These are phyloP conservation scores for Lipomyces mesembrius DNA, from an alignment of 805 yeast genomes.

Conservation along the genomic window DNA sequence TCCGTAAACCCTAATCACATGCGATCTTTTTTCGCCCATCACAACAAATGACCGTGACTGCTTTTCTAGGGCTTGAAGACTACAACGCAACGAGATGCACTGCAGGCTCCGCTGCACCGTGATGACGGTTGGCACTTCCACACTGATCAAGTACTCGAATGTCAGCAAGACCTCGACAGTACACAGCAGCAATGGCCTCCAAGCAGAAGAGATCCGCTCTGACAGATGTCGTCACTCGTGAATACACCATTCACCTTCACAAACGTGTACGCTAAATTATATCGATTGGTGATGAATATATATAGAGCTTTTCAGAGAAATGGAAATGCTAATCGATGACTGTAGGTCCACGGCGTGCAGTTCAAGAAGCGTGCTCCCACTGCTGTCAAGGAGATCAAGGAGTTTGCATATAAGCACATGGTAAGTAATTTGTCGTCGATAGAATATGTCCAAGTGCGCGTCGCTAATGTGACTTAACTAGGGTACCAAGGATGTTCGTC, in stretches of 20 bases:
- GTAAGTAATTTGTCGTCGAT: slow-evolving; percentile 22
- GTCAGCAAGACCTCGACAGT: slow-evolving; percentile 4
- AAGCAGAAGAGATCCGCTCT: slow-evolving; percentile 67
- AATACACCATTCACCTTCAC: slow-evolving; percentile 99
- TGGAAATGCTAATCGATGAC: not conserved
- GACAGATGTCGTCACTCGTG: slow-evolving; percentile 99
- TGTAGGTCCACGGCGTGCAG: slow-evolving; percentile 91
- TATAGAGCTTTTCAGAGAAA: not conserved
- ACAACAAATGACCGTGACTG: not conserved
- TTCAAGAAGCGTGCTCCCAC: slow-evolving; percentile 99
- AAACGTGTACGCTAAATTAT: slow-evolving; percentile 78
- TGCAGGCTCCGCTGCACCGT: not conserved
- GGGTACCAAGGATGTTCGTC: slow-evolving; percentile 98
- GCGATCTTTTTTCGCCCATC: no score
- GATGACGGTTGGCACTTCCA: not conserved
- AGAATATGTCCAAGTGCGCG: not conserved
- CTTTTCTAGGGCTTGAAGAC: not conserved
- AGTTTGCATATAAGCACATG: slow-evolving; percentile 98
- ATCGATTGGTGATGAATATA: not conserved
- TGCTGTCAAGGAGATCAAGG: slow-evolving; percentile 99
- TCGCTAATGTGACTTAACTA: slow-evolving; percentile 8
- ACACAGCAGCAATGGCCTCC: slow-evolving; percentile 47
- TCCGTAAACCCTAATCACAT: no score
- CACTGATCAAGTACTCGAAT: not conserved
- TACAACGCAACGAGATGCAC: not conserved